A percentile compares a stretch with the other conserved stretches of the same genome.
These are phyloP conservation scores for Neoarthrinium moseri DNA, from an alignment of 2,329 filamentous ascomycete species.

Conservation along the genomic window DNA sequence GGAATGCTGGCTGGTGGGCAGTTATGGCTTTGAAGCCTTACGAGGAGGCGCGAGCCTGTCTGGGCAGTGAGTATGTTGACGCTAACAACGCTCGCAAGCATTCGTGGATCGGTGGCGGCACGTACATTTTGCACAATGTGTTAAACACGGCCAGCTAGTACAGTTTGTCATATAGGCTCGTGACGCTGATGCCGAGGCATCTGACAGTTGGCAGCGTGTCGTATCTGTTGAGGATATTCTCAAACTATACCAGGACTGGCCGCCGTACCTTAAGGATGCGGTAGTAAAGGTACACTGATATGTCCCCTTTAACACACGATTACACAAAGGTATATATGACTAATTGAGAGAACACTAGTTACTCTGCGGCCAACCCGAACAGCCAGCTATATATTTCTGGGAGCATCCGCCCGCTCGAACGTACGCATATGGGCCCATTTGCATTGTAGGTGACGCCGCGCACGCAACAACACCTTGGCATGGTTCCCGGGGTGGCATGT, in stretches of 20 bases:
- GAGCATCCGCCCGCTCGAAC: slow-evolving; percentile 14
- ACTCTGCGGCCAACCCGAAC: slow-evolving; percentile 18
- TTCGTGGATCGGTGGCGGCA: slow-evolving; percentile 16
- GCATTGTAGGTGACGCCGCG: slow-evolving; percentile 6
- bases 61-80: slow-evolving; percentile 16
- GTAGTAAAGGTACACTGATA: slow-evolving; percentile 17
- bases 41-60: slow-evolving; percentile 14
- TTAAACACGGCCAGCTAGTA: slow-evolving; percentile 16
- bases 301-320: neutral
- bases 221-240: slow-evolving; percentile 18
- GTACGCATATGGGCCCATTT: neutral
- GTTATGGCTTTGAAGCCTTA: slow-evolving; percentile 21
- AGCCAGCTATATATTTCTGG: slow-evolving; percentile 20
- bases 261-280: slow-evolving; percentile 17
- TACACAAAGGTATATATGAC: too few species aligned
- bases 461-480: slow-evolving; percentile 5
- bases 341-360: slow-evolving; percentile 18
- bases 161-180: slow-evolving; percentile 18
- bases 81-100: slow-evolving; percentile 20
- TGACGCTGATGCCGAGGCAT: slow-evolving; percentile 12
- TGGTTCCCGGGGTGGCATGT: slow-evolving; percentile 6
- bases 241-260: slow-evolving; percentile 16
- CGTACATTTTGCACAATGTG: slow-evolving; percentile 16
- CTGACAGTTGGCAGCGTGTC: slow-evolving; percentile 16
- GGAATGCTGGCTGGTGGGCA: slow-evolving; percentile 18